A percentile compares a stretch with the other conserved stretches of the same genome.
Conservation (phyloP, 441 rosid species). For the Mallotus repandus region DNA sequence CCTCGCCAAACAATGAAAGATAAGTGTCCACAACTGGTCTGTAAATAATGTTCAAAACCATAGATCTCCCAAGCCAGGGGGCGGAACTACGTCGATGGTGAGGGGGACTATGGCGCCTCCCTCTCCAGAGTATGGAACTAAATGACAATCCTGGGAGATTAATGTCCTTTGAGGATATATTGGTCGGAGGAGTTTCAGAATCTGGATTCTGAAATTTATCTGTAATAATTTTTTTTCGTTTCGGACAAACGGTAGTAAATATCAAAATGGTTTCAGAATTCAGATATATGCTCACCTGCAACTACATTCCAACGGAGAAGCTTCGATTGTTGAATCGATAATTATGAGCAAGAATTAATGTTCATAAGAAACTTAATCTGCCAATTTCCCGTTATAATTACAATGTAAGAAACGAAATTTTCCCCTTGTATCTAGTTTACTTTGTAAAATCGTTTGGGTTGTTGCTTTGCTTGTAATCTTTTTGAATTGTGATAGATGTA, state of each 20-base stretch:
- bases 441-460: too few relatives aligned
- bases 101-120: neutral
- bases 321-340: too few relatives aligned
- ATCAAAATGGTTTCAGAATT: neutral
- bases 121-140: neutral
- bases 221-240: neutral
- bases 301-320: too few relatives aligned
- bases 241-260: neutral
- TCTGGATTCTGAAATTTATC: too few relatives aligned
- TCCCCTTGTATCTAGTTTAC: too few relatives aligned
- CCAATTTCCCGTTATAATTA: too few relatives aligned
- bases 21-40: neutral
- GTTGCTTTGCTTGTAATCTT: too few relatives aligned
- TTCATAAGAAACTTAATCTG: too few relatives aligned
- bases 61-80: neutral
- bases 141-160: neutral
- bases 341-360: neutral
- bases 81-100: too few relatives aligned
- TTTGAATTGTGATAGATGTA: too few relatives aligned
- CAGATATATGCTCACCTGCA: too few relatives aligned
- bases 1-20: neutral
- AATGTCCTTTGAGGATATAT: neutral
- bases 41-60: neutral
- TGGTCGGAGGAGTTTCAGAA: conserved; percentile 5
- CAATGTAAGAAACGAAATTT: neutral